Percentiles rank a stretch among this genome's conserved stretches.
Conservation (phyloP, 2,329 filamentous ascomycete species). For the Scopulariopsis brevicaulis region DNA sequence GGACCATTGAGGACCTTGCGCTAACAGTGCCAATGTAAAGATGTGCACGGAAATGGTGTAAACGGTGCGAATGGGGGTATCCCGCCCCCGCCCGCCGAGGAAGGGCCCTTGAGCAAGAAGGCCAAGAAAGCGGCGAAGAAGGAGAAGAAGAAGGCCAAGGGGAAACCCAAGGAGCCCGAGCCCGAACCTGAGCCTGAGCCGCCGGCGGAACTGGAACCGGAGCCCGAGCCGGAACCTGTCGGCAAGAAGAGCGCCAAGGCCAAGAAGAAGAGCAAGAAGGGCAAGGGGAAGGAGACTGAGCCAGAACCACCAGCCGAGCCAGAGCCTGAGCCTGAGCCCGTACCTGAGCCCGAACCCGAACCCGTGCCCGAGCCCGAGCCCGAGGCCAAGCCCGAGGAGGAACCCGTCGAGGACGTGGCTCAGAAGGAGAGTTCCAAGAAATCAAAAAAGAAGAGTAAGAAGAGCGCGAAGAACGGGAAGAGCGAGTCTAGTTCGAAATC, state of each 20-base stretch:
- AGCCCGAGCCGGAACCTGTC: background rate
- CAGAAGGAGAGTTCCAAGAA: background rate
- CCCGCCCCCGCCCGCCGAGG: background rate
- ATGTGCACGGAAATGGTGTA: background rate
- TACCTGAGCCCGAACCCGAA: conserved; percentile 3
- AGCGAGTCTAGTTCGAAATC: background rate
- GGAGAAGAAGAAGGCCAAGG: conserved; percentile 2
- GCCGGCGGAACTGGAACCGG: background rate
- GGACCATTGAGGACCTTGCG: background rate
- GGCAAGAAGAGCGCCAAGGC: conserved; percentile 1
- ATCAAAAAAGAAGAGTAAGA: background rate
- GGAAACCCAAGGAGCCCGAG: background rate
- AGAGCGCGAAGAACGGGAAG: conserved; percentile 1
- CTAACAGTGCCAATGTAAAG: background rate
- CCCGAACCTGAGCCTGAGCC: background rate
- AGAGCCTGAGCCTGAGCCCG: conserved; percentile 3
- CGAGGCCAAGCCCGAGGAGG: conserved; percentile 2
- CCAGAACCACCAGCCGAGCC: conserved; percentile 1
- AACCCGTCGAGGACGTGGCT: background rate
- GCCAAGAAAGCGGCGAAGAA: conserved; percentile 16
- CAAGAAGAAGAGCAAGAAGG: background rate
- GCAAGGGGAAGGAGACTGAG: background rate
- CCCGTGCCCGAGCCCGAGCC: conserved; percentile 4
- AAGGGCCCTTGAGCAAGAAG: conserved; percentile 16
- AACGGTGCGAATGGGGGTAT: background rate